Evolutionary conservation across 2,329 filamentous ascomycete species (phyloP).

Genomic region (Beauveria varroae): DNA sequence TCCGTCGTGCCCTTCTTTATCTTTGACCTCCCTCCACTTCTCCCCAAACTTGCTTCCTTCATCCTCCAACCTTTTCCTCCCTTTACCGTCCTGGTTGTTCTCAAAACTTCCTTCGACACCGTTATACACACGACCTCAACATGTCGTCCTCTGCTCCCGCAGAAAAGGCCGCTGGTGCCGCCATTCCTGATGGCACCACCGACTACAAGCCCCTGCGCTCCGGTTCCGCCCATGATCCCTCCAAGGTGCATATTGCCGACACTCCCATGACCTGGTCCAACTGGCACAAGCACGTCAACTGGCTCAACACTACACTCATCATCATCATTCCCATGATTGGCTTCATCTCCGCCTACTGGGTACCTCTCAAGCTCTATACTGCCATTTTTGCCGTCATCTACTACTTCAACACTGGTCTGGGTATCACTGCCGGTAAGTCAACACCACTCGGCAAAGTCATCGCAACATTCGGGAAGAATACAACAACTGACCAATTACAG

Average conservation of each 20-base stretch:
- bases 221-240: slow-evolving; percentile 36
- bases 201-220: slow-evolving; percentile 45
- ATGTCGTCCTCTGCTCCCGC: slow-evolving; percentile 11
- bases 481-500: slow-evolving; percentile 11
- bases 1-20: background rate
- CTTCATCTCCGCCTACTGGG: slow-evolving; percentile 68
- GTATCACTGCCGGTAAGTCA: slow-evolving; percentile 64
- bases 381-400: slow-evolving; percentile 66
- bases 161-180: slow-evolving; percentile 28
- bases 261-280: slow-evolving; percentile 72
- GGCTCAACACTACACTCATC: slow-evolving; percentile 81
- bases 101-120: background rate
- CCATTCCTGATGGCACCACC: slow-evolving; percentile 45
- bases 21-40: background rate
- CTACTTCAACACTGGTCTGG: slow-evolving; percentile 78
- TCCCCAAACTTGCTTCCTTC: background rate
- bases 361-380: slow-evolving; percentile 65
- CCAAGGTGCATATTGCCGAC: slow-evolving; percentile 83
- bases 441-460: background rate
- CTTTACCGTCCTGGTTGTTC: background rate
- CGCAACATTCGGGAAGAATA: no score
- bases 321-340: slow-evolving; percentile 69
- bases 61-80: background rate
- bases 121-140: background rate
- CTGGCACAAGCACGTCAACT: slow-evolving; percentile 91